phyloP scores from a whole-genome alignment of 1,284 basidiomycete genomes.

The Cryptococcus amylolentus region DNA sequence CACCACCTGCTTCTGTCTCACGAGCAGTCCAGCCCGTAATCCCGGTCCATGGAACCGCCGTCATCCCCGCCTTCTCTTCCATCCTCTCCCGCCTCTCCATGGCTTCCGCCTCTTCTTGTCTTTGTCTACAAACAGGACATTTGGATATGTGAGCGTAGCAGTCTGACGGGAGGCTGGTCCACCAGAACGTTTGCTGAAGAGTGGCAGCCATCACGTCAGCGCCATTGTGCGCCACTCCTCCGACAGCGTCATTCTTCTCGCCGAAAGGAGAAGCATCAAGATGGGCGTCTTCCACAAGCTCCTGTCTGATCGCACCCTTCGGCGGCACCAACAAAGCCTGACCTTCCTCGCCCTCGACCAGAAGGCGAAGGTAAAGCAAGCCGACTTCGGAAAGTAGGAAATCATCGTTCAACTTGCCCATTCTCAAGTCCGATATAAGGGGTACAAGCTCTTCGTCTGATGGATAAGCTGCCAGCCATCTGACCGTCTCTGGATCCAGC shows the following conservation, averaged over 20 bases:
- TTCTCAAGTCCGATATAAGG: conserved; percentile 22
- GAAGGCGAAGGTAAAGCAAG: conserved; percentile 32
- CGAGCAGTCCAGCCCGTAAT: conserved; percentile 15
- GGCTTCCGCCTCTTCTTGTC: not conserved
- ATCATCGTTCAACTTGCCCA: conserved; percentile 22
- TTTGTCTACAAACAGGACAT: conserved; percentile 18
- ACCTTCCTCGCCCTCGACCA: conserved; percentile 4
- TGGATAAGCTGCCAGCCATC: conserved; percentile 35
- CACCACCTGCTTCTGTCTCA: not conserved
- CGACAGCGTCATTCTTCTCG: not conserved
- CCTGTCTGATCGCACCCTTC: conserved; percentile 24
- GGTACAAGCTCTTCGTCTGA: conserved; percentile 27
- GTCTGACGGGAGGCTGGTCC: conserved; percentile 29
- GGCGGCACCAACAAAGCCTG: conserved; percentile 35
- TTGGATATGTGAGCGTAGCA: conserved; percentile 11
- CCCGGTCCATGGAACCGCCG: conserved; percentile 10
- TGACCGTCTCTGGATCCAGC: conserved; percentile 30
- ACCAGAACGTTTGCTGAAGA: conserved; percentile 33
- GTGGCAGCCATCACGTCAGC: conserved; percentile 18
- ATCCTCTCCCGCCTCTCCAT: conserved; percentile 1
- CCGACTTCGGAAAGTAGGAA: conserved; percentile 36
- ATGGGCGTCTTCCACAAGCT: conserved; percentile 32
- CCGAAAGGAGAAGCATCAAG: conserved; percentile 8
- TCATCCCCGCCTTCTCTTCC: conserved; percentile 4
- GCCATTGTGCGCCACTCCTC: conserved; percentile 14